Base-by-base conservation (phyloP, 2,329 filamentous ascomycete genomes). In the Stemphylium lycopersici region DNA sequence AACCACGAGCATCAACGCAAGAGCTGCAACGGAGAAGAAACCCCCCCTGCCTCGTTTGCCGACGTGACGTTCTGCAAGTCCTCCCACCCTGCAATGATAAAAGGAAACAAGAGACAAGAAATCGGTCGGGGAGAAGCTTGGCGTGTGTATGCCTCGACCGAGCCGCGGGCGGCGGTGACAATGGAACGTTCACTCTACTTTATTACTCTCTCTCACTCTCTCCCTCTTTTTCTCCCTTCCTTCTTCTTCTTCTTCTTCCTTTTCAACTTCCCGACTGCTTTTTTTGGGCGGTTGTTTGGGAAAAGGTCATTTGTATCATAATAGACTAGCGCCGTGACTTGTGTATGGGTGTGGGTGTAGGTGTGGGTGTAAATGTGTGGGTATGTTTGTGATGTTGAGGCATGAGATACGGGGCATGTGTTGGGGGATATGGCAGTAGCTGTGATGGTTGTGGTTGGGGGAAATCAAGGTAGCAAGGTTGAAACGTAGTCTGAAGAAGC, bases 301-400 rank as follows among this genome's bases (percentile, higher is more conserved):
- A 41, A 33, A 47, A 33, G 52, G 38, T 16, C 34, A 45, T 51
- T 55, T 55, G 52, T 55, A 55, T 51, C 47, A 55, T 55, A 55
- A 39, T 55, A 55, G 47, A 55, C 26, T 46, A 44, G 41, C 40
- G 41, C 34, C 36, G 51, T 39, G 51, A 49, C 49, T 49, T 18
- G n/a, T 24, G 39, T 29, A n/a, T n/a, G n/a, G n/a, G 39, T 38
- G 36, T 38, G 13, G 10, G 36, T 39, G 10, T 24, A 16, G 24
- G 36, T 37, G 13, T n/a, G n/a, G n/a, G n/a, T n/a, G n/a, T n/a
- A n/a, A n/a, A n/a, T n/a, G n/a, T n/a, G n/a, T n/a, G n/a, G 11
- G 36, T 39, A 5, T 24, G 37, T 39, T 10, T 37, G 34, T 47
- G 34, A 36, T 36, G 15, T 45, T 26, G 26, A 32, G 16, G n/a